Evolutionary conservation across 805 yeast genomes (phyloP).

Genomic region (Yueomyces sinensis): DNA sequence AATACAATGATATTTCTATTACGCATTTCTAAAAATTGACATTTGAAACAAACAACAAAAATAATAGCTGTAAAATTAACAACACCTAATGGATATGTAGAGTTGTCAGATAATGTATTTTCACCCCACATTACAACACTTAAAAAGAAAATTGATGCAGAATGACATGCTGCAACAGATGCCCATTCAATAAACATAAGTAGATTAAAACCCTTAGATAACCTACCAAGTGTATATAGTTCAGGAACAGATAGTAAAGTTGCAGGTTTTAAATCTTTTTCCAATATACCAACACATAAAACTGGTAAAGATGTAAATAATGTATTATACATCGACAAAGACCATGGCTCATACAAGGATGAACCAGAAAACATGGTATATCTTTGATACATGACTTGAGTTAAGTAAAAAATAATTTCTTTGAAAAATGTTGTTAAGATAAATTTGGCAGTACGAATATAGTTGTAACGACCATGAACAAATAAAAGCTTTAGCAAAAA

Average conservation of each 20-base stretch:
- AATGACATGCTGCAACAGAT: slow-evolving; percentile 56
- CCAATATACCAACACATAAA: slow-evolving; percentile 87
- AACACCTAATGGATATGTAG: slow-evolving; percentile 73
- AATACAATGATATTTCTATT: slow-evolving; percentile 58
- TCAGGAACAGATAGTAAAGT: slow-evolving; percentile 89
- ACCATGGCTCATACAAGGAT: slow-evolving; percentile 89
- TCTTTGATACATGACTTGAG: slow-evolving; percentile 80
- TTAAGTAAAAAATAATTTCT: slow-evolving; percentile 76
- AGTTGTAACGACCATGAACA: slow-evolving; percentile 95
- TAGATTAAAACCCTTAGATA: slow-evolving; percentile 61
- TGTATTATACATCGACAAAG: slow-evolving; percentile 93
- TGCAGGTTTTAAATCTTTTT: slow-evolving; percentile 77
- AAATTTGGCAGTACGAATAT: slow-evolving; percentile 81
- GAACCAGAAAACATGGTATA: slow-evolving; percentile 85
- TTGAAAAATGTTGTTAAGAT: slow-evolving; percentile 90
- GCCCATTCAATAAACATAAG: slow-evolving; percentile 66
- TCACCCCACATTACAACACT: slow-evolving; percentile 62
- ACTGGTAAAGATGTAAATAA: slow-evolving; percentile 89
- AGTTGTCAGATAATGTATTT: slow-evolving; percentile 53
- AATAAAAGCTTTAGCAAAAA: slow-evolving; percentile 67
- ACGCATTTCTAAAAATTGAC: slow-evolving; percentile 69
- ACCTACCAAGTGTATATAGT: slow-evolving; percentile 64
- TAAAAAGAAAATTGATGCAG: slow-evolving; percentile 57
- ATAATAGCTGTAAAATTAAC: slow-evolving; percentile 61
- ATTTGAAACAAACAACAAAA: slow-evolving; percentile 60